Evolutionary conservation across 495 filamentous ascomycete species (phyloP).

Genomic region (Xylona heveae): DNA sequence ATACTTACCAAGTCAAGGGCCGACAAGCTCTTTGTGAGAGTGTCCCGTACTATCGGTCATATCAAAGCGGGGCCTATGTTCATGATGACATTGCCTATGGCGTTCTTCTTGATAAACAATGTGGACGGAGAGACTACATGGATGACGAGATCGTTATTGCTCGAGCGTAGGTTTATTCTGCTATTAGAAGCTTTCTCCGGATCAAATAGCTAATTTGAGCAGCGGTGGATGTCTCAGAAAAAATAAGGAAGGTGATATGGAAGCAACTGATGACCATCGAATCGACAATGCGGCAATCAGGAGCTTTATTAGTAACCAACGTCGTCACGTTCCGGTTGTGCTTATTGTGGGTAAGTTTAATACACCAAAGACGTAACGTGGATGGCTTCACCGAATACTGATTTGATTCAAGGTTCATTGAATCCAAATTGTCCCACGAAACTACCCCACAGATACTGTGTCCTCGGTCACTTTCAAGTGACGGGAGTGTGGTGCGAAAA

Average conservation of each 20-base stretch:
- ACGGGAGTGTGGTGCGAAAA: slow-evolving; percentile 56
- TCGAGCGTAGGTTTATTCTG: slow-evolving; percentile 27
- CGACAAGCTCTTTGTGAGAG: slow-evolving; percentile 45
- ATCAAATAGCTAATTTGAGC: slow-evolving; percentile 8
- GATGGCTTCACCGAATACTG: slow-evolving; percentile 18
- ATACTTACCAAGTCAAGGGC: slow-evolving; percentile 9
- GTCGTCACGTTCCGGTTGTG: slow-evolving; percentile 2
- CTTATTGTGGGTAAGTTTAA: slow-evolving; percentile 5
- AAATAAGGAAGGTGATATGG: slow-evolving; percentile 3
- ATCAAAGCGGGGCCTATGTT: slow-evolving; percentile 38
- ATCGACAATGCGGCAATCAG: slow-evolving; percentile 1
- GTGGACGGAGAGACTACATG: slow-evolving; percentile 32
- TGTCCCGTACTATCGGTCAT: slow-evolving; percentile 39
- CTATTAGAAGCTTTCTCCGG: neutral
- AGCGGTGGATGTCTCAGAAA: neutral
- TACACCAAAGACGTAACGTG: slow-evolving; percentile 4
- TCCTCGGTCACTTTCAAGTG: slow-evolving; percentile 53
- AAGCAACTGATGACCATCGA: slow-evolving; percentile 2
- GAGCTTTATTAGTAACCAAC: slow-evolving; percentile 4
- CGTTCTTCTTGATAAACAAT: slow-evolving; percentile 39
- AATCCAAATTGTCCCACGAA: slow-evolving; percentile 29
- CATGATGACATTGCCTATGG: slow-evolving; percentile 24
- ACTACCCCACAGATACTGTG: slow-evolving; percentile 41
- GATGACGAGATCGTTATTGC: slow-evolving; percentile 45
- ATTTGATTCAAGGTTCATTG: slow-evolving; percentile 20